Evolutionary conservation across 1,284 basidiomycete genomes (phyloP).

Genomic region (Phenoliferia sp.): DNA sequence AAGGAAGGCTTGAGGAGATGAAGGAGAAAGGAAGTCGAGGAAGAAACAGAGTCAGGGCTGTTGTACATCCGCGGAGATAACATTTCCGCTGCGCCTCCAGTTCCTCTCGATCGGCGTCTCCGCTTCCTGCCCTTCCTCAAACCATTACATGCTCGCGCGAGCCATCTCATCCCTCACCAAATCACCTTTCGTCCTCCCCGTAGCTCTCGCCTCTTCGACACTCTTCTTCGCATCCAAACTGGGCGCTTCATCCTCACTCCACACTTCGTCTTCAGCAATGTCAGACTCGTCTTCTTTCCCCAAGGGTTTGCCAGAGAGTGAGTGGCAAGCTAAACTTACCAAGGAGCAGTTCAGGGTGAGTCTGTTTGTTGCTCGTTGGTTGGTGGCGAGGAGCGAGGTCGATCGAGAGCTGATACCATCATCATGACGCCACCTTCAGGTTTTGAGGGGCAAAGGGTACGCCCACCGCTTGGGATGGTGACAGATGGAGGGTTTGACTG

Average conservation of each 20-base stretch:
- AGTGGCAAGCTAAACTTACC: constrained; percentile 25
- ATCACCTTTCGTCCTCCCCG: not conserved
- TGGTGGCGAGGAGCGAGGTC: not conserved
- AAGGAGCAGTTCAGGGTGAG: constrained; percentile 31
- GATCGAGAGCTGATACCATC: not conserved
- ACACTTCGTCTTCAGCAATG: not conserved
- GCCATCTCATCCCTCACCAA: not conserved
- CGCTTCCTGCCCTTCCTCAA: not conserved
- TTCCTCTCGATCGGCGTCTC: not conserved
- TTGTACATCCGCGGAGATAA: not conserved
- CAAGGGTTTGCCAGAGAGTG: not conserved
- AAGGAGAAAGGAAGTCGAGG: too few relatives aligned
- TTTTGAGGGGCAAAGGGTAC: not conserved
- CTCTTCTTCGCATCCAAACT: not conserved
- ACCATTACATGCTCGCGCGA: not conserved
- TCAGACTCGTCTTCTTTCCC: not conserved
- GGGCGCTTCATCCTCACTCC: not conserved
- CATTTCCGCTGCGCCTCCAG: not conserved
- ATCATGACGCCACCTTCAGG: not conserved
- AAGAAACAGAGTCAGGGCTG: too few relatives aligned
- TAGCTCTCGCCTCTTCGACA: not conserved
- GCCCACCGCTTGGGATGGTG: not conserved
- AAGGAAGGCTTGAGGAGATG: too few relatives aligned
- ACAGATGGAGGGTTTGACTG: not conserved
- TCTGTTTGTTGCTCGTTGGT: not conserved